Percentiles rank a stretch among this genome's conserved stretches.
phyloP scores from a whole-genome alignment of 352 stramenopile species.

The Globisporangium emineosum region DNA sequence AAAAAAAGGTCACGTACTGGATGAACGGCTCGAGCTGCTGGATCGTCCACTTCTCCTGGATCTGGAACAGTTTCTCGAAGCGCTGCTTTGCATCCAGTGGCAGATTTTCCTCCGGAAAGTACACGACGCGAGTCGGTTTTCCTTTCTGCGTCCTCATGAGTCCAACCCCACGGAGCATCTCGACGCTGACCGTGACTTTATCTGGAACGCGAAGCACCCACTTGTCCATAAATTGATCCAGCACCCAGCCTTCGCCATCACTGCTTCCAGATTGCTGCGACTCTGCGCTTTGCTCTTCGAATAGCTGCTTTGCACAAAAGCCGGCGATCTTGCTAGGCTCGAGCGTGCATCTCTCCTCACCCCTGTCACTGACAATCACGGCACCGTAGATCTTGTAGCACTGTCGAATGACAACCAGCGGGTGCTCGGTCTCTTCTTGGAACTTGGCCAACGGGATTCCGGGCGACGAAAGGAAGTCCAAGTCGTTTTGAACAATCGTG shows the following conservation, averaged over 20 bases:
- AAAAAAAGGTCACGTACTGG: slow-evolving; percentile 36
- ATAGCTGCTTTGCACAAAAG: slow-evolving; percentile 71
- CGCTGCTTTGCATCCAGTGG: slow-evolving; percentile 71
- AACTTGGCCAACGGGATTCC: slow-evolving; percentile 47
- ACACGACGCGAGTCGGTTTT: slow-evolving; percentile 48
- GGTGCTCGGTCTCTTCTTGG: slow-evolving; percentile 28
- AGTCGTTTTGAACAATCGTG: slow-evolving; percentile 67
- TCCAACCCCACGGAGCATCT: slow-evolving; percentile 66
- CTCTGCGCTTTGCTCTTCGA: slow-evolving; percentile 55
- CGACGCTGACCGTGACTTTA: slow-evolving; percentile 47
- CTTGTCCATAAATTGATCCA: slow-evolving; percentile 78
- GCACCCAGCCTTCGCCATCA: slow-evolving; percentile 36
- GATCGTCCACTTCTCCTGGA: slow-evolving; percentile 84
- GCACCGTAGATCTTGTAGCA: slow-evolving; percentile 68
- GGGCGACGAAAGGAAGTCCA: slow-evolving; percentile 39
- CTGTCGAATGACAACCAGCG: slow-evolving; percentile 57
- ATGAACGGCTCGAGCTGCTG: slow-evolving; percentile 80
- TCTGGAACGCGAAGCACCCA: slow-evolving; percentile 77
- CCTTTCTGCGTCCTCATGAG: slow-evolving; percentile 45
- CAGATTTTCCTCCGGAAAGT: slow-evolving; percentile 62
- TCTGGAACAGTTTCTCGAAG: slow-evolving; percentile 74
- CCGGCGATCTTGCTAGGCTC: slow-evolving; percentile 62
- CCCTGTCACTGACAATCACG: slow-evolving; percentile 12
- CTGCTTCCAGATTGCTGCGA: slow-evolving; percentile 21
- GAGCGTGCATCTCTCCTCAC: slow-evolving; percentile 40